phyloP scores from a whole-genome alignment of 1,139 yeast species.

The Yamadazyma jaroonii region DNA sequence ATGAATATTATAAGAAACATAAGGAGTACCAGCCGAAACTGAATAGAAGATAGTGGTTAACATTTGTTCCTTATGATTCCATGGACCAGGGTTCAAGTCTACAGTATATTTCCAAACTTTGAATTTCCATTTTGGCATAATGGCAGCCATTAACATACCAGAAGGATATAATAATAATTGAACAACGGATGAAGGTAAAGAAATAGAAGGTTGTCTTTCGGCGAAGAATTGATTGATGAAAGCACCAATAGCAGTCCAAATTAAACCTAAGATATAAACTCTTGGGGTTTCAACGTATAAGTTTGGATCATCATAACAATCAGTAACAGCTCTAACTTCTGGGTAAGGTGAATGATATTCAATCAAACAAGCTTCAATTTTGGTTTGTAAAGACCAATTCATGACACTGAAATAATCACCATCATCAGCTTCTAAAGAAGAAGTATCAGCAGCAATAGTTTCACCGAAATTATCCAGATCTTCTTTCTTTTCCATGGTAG shows the following conservation, averaged over 20 bases:
- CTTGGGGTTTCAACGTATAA: constrained; percentile 52
- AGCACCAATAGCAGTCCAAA: constrained; percentile 55
- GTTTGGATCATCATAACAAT: constrained; percentile 47
- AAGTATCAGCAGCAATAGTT: constrained; percentile 1
- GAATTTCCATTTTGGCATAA: constrained; percentile 32
- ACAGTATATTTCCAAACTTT: constrained; percentile 36
- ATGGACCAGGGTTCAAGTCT: constrained; percentile 51
- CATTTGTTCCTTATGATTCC: constrained; percentile 62
- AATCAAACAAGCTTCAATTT: constrained; percentile 41
- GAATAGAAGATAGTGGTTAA: constrained; percentile 41
- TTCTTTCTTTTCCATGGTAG: constrained; percentile 6
- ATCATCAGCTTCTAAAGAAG: constrained; percentile 6
- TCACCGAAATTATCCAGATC: constrained; percentile 1
- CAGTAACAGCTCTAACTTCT: constrained; percentile 57
- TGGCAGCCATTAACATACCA: constrained; percentile 45
- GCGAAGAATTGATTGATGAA: constrained; percentile 58
- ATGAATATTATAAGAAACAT: constrained; percentile 24
- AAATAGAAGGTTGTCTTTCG: constrained; percentile 53
- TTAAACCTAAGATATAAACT: constrained; percentile 46
- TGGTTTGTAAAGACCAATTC: constrained; percentile 25
- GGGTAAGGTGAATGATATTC: constrained; percentile 57
- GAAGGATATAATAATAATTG: constrained; percentile 52
- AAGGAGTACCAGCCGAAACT: constrained; percentile 18
- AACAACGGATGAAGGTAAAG: constrained; percentile 33
- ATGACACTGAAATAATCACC: constrained; percentile 5